Evolutionary conservation across 352 stramenopile species (phyloP), one percentile per base, ranked within the genome.

Genomic region (Detonula confervacea): DNA sequence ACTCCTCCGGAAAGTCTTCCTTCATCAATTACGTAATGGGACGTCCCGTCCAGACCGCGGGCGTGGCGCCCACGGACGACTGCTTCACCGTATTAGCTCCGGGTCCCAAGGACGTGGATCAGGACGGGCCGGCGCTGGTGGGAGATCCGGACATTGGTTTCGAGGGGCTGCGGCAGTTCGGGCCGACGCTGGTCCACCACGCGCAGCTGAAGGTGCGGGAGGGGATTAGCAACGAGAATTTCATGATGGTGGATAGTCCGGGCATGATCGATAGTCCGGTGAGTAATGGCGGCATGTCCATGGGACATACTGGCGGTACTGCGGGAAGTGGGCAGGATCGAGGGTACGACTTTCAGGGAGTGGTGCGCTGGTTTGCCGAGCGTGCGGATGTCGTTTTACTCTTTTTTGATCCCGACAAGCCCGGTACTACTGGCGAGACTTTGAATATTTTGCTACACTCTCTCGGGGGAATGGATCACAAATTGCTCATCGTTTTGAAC

Each of bases 361-460:
- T 98, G 18, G 95, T 98, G 44, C 91, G 94, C 63, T 99, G 97
- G 97, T 99, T 99, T 85, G 97, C 97, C 2, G 96, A 99, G 85
- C 93, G 97, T 46, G 97, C 97, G 2, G 98, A 99, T 81, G 96
- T 99, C 61, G 98, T 99, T 60, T 83, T 99, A 71, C 92, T 99
- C 3, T 99, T 99, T 86, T 99, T 99, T 81, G 98, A 99, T 91
- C 98, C 98, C 2, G 98, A 99, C 81, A 99, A 99, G 49, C 89
- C 90, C 12, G 98, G 98, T 16, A 99, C 98, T 7, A 99, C 98
- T 0, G 98, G 98, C 18, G 98, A 99, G 88, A 99, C 98, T 71
- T 93, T 99, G 22, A 97, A 94, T 33, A 97, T 99, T 49, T 87
- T 99, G 30, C 97, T 98, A 37, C 97, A 98, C 72, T 97, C 96